Percentiles rank a stretch among this genome's conserved stretches.
phyloP scores from a whole-genome alignment of 202 grass and related monocot species.

The Setaria italica region DNA sequence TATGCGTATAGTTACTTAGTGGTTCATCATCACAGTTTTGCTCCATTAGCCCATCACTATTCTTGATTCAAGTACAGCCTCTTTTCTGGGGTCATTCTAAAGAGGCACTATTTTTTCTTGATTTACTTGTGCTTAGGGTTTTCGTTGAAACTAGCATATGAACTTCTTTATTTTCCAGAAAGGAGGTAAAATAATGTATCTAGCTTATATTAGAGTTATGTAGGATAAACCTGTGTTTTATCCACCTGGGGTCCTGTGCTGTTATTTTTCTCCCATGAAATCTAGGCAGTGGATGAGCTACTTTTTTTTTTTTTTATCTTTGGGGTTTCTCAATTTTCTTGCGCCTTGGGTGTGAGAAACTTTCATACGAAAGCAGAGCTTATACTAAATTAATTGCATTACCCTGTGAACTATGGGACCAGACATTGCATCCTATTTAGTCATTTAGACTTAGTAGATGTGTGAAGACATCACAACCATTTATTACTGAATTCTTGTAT shows the following conservation, averaged over 20 bases:
- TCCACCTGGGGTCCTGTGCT: neutral
- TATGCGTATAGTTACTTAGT: neutral
- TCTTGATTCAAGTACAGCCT: neutral
- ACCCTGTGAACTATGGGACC: neutral
- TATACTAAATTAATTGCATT: neutral
- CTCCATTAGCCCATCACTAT: neutral
- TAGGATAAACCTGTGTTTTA: neutral
- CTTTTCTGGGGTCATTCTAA: neutral
- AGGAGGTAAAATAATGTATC: neutral
- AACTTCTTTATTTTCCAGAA: neutral
- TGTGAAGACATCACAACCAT: neutral
- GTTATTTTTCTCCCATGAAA: neutral
- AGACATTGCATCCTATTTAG: neutral
- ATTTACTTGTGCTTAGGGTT: neutral
- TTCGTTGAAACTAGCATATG: conserved; percentile 21
- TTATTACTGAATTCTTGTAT: conserved; percentile 6
- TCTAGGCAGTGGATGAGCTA: neutral
- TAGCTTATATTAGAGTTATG: neutral
- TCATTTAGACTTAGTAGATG: neutral
- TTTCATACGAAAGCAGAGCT: neutral
- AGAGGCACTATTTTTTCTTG: neutral
- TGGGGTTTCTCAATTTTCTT: neutral
- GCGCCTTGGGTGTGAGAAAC: neutral
- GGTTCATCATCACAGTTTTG: neutral
- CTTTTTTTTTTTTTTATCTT: neutral